Base-by-base conservation (phyloP, 805 yeast genomes). In the Candida xyloterini region DNA sequence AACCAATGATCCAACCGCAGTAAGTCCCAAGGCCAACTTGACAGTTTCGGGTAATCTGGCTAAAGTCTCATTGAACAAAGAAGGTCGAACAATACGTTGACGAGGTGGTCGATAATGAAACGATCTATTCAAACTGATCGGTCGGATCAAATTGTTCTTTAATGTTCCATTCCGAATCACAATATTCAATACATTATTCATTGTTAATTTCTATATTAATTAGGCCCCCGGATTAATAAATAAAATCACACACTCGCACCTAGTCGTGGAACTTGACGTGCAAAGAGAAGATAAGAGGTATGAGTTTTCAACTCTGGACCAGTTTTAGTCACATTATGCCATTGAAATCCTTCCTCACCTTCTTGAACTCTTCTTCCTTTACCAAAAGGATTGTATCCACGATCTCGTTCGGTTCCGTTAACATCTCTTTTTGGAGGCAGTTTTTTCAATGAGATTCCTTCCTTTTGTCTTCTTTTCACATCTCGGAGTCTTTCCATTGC, bases 271-370 rank as follows among this genome's bases (percentile, higher is more conserved):
- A 53, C 43, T 24, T 52, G 73, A 43, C 70, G 72, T 16, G 99
- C 99, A 73, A 93, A 93, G 2, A 96, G 87, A 55, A 93, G 66
- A 58, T 88, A 93, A 0, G 96, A 87, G 0, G 99, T 93, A 54
- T 93, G 99, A 6, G 89, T 82, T 65, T 91, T 91, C 52, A 91
- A 71, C 57, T 93, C 98, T 3, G 80, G 54, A 59, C 91, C 99
- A 7, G 81, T 70, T 59, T 79, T 82, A 13, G 95, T 79, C n/a
- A 90, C 93, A 50, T 86, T 73, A 41, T 71, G 67, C 99, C 99
- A 93, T 21, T 76, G 65, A 59, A 70, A 93, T 3, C 72, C 73
- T 4, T 70, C 76, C 55, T 91, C 97, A 39, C 99, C 99, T 65
- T 91, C 97, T 52, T 72, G 75, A 27, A 93, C 74, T 49, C 96